A percentile compares a stretch with the other conserved stretches of the same genome.
These are phyloP conservation scores for Monosporascus sp. DNA, from an alignment of 2,329 filamentous ascomycete genomes.

Conservation along the genomic window DNA sequence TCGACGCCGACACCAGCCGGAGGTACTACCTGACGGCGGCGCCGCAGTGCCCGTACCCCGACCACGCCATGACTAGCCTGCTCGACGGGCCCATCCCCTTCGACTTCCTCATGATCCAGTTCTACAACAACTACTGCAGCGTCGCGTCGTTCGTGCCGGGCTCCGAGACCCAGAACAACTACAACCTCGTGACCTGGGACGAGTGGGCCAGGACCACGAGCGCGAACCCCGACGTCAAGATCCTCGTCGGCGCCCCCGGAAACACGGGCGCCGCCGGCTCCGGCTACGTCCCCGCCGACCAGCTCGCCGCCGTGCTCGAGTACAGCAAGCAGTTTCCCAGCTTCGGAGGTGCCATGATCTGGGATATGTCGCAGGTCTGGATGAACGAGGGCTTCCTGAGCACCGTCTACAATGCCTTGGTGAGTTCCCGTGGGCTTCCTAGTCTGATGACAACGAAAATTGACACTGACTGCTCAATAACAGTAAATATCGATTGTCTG, in stretches of 20 bases:
- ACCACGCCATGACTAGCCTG: slow-evolving; percentile 51
- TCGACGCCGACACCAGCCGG: slow-evolving; percentile 46
- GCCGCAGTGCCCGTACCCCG: slow-evolving; percentile 64
- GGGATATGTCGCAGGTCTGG: slow-evolving; percentile 59
- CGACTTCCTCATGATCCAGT: slow-evolving; percentile 59
- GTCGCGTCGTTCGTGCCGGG: slow-evolving; percentile 44
- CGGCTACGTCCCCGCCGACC: slow-evolving; percentile 53
- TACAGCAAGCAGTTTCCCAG: slow-evolving; percentile 50
- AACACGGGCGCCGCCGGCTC: slow-evolving; percentile 48
- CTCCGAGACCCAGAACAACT: slow-evolving; percentile 41
- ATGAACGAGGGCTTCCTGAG: slow-evolving; percentile 52
- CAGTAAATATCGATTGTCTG: neutral
- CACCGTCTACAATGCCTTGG: slow-evolving; percentile 33
- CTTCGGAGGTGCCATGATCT: slow-evolving; percentile 66
- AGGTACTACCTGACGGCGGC: slow-evolving; percentile 57
- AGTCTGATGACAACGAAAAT: neutral
- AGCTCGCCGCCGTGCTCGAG: slow-evolving; percentile 38
- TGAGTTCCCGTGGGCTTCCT: neutral
- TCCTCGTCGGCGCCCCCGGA: slow-evolving; percentile 57
- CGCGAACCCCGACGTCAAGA: slow-evolving; percentile 54
- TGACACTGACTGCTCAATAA: neutral
- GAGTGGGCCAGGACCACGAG: slow-evolving; percentile 54
- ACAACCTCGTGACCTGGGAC: slow-evolving; percentile 61
- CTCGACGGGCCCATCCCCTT: slow-evolving; percentile 49
- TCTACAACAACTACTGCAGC: slow-evolving; percentile 66